Evolutionary conservation across 108 stramenopile species (phyloP), one percentile per base, ranked within the genome.

Genomic region (Cyclostephanos tholiformis): DNA sequence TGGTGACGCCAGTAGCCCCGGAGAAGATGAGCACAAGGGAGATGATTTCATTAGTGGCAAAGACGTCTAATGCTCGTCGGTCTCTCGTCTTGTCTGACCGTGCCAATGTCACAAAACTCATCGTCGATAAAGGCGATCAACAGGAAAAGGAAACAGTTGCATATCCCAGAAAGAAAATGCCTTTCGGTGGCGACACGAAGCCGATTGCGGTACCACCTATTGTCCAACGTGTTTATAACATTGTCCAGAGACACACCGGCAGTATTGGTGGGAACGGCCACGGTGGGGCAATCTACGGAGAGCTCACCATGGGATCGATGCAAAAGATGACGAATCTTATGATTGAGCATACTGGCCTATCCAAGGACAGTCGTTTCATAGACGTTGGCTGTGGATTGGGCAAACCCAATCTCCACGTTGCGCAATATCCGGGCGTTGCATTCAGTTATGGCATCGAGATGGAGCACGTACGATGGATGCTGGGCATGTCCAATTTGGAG

Each of bases 301-400:
- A 98, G 82, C 80, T 97, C 17, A 97, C 96, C 10, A 78, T 83
- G 27, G 91, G 86, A 30, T 90, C 87, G 30, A 97, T 98, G 95
- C 96, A 97, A 58, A 91, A 91, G 68, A 88, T 93, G 87, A 63
- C 88, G 7, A 82, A 93, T 68, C 63, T 90, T 19, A 93, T 98
- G 88, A 86, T 89, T 36, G 84, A 85, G 49, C 66, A 95, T 20
- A 91, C 91, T 25, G 79, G 77, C n/a, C 83, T 99, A 52, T 72
- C 70, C 43, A 29, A 67, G 32, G 68, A 79, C 12, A 94, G 93
- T 67, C 86, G 90, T 19, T 99, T 99, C 79, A 94, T 99, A 50
- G 99, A 99, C 75, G 96, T 99, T 1, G 99, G 99, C 12, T 86
- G 92, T 27, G 99, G 99, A 36, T 88, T 99, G 25, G 98, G 98